phyloP scores from a whole-genome alignment of 2,329 filamentous ascomycete species.

The Sporothrix humicola region DNA sequence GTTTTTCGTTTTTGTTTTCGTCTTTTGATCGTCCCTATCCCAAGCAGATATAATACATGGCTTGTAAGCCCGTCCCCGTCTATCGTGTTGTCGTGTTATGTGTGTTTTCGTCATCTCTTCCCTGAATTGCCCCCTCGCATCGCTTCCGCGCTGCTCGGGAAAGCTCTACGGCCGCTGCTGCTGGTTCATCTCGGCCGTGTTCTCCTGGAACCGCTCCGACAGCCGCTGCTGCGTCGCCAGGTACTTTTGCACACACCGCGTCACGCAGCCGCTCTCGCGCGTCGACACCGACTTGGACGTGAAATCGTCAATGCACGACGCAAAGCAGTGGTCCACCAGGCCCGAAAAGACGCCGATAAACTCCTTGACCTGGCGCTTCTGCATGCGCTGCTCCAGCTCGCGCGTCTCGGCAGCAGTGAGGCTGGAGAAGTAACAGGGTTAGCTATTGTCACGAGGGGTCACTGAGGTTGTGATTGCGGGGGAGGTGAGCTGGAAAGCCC shows the following conservation, averaged over 20 bases:
- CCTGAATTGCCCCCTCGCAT: too few species aligned
- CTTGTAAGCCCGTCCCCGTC: too few species aligned
- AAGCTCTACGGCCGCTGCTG: slow-evolving; percentile 50
- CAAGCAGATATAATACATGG: neutral
- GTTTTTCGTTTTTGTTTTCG: slow-evolving; percentile 2
- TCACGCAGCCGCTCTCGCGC: slow-evolving; percentile 88
- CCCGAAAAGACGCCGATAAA: slow-evolving; percentile 84
- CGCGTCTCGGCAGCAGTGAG: slow-evolving; percentile 57
- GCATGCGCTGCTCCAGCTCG: slow-evolving; percentile 92
- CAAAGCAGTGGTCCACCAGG: slow-evolving; percentile 89
- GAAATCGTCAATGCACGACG: slow-evolving; percentile 97
- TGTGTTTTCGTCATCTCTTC: too few species aligned
- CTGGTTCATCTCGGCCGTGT: slow-evolving; percentile 65
- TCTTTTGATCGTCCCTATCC: neutral
- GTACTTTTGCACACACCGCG: slow-evolving; percentile 95
- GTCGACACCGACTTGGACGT: slow-evolving; percentile 91
- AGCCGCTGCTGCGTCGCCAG: slow-evolving; percentile 90
- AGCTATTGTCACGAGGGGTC: slow-evolving; percentile 11
- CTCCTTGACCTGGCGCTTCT: slow-evolving; percentile 98
- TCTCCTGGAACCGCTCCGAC: slow-evolving; percentile 84
- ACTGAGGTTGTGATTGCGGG: neutral
- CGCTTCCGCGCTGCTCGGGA: too few species aligned
- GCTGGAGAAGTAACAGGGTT: slow-evolving; percentile 25
- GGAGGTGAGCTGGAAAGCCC: neutral
- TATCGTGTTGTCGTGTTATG: neutral